Evolutionary conservation across 108 stramenopile genomes (phyloP).

Genomic region (Pseudonitzschia pungens): DNA sequence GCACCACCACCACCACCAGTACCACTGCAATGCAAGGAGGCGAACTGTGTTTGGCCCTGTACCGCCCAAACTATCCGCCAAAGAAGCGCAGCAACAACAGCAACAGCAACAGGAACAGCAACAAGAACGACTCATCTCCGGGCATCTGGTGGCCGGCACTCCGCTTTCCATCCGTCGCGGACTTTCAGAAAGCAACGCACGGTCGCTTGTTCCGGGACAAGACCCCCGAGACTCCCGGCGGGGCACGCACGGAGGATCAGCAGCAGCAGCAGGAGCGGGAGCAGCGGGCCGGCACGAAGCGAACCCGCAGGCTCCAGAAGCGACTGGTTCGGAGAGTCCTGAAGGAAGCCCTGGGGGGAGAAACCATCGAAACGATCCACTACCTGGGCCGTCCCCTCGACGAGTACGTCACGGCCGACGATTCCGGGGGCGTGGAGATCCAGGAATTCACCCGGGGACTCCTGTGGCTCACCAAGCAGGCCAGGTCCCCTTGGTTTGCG

Average conservation of each 20-base stretch:
- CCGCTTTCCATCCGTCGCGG: not conserved
- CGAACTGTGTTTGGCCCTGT: not conserved
- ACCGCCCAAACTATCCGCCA: not conserved
- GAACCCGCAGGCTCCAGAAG: not conserved
- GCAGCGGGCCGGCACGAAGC: no score
- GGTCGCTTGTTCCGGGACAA: not conserved
- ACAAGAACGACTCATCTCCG: not conserved
- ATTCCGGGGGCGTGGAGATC: constrained; percentile 8
- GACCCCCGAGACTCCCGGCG: no score
- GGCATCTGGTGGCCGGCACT: constrained; percentile 8
- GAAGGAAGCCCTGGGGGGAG: not conserved
- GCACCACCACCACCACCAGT: no score
- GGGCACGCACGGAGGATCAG: no score
- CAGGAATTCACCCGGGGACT: not conserved
- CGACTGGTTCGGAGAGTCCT: not conserved
- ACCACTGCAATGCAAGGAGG: not conserved
- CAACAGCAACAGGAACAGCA: not conserved
- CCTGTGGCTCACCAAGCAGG: not conserved
- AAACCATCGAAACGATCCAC: not conserved
- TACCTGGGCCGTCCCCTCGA: constrained; percentile 1
- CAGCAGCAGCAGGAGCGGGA: no score
- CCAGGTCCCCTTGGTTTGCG: not conserved
- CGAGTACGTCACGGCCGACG: not conserved
- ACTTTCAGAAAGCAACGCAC: not conserved
- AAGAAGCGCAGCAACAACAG: no score